phyloP scores from a whole-genome alignment of 257 asterid species.

The Scutellaria minor region DNA sequence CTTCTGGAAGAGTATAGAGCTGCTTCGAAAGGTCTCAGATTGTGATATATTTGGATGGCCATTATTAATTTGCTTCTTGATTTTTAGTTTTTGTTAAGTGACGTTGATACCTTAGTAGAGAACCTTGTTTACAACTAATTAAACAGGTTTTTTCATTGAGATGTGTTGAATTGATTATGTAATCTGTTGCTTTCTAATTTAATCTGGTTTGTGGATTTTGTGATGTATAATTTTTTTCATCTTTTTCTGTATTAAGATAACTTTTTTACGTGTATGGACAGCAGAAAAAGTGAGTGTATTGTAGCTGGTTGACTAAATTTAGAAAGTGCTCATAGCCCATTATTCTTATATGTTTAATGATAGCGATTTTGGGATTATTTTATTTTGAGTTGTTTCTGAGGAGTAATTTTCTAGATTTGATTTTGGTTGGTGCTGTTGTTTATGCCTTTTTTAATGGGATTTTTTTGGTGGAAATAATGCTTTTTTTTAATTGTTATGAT shows the following conservation, averaged over 20 bases:
- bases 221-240: slow-evolving; percentile 13
- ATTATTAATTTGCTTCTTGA: slow-evolving; percentile 18
- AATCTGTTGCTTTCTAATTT: slow-evolving; percentile 38
- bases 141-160: slow-evolving; percentile 27
- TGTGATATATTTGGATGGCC: slow-evolving; percentile 36
- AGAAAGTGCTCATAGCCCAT: slow-evolving; percentile 40
- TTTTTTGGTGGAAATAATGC: slow-evolving; percentile 25
- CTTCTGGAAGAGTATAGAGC: slow-evolving; percentile 41
- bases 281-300: slow-evolving; percentile 44
- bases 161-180: neutral
- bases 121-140: slow-evolving; percentile 33
- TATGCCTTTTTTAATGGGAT: slow-evolving; percentile 22
- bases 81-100: slow-evolving; percentile 21
- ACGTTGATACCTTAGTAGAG: slow-evolving; percentile 34
- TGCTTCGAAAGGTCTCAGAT: slow-evolving; percentile 32
- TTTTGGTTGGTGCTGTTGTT: slow-evolving; percentile 35
- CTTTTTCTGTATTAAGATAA: slow-evolving; percentile 47
- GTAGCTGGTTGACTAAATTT: slow-evolving; percentile 51
- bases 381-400: slow-evolving; percentile 24
- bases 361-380: slow-evolving; percentile 33
- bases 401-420: slow-evolving; percentile 20
- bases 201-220: slow-evolving; percentile 26
- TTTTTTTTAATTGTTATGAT: slow-evolving; percentile 13
- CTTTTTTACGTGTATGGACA: slow-evolving; percentile 55
- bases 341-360: slow-evolving; percentile 9